Percentiles rank a stretch among this genome's conserved stretches.
phyloP scores from a whole-genome alignment of 1,139 yeast species.

The Scheffersomyces illinoinensis region DNA sequence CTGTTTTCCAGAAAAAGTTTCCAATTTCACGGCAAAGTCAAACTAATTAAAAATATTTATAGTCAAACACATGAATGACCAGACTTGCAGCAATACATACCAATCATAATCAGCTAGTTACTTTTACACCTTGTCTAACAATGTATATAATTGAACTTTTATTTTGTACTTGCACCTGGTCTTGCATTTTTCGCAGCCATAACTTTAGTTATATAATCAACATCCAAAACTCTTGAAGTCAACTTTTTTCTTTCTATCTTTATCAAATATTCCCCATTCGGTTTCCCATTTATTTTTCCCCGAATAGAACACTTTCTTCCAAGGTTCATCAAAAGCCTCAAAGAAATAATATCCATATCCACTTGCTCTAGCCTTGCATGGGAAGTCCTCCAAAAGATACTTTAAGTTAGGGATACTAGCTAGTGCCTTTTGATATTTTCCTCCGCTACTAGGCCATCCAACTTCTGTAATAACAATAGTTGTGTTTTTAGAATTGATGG shows the following conservation, averaged over 20 bases:
- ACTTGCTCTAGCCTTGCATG: constrained; percentile 43
- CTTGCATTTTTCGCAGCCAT: background rate
- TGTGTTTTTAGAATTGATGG: constrained; percentile 20
- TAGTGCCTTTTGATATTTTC: constrained; percentile 41
- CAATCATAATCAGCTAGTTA: no score
- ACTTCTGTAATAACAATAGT: constrained; percentile 57
- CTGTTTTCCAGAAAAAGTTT: no score
- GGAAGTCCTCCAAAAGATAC: constrained; percentile 50
- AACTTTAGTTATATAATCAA: background rate
- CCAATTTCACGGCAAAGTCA: no score
- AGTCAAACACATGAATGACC: no score
- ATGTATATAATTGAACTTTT: background rate
- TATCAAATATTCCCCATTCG: constrained; percentile 66
- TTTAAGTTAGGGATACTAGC: constrained; percentile 51
- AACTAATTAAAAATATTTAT: no score
- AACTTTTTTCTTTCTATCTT: constrained; percentile 34
- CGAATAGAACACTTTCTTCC: constrained; percentile 58
- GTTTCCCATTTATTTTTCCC: constrained; percentile 60
- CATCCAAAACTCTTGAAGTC: constrained; percentile 3
- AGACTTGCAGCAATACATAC: background rate
- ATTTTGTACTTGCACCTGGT: background rate
- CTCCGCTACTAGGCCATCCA: constrained; percentile 75
- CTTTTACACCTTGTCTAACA: background rate
- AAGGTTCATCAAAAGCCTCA: constrained; percentile 75
- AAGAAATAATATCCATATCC: constrained; percentile 59